Evolutionary conservation across 495 filamentous ascomycete species (phyloP), one percentile per base, ranked within the genome.

Genomic region (Symbiotaphrina buchneri): DNA sequence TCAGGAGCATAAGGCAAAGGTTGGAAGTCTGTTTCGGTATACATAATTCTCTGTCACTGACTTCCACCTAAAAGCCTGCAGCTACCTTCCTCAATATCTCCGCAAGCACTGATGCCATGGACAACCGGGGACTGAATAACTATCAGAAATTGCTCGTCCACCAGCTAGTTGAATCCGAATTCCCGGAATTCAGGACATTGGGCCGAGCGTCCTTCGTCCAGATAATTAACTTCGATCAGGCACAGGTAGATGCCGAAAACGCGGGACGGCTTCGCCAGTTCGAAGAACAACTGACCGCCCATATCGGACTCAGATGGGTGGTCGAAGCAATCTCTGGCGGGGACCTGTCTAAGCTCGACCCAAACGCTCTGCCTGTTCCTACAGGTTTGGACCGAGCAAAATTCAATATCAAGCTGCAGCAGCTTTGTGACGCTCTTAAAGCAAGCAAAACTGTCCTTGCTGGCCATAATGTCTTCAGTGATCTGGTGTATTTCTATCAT

Each of bases 401-500:
- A 5, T 35, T 48, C 23, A 41, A 34, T 17, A 31, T 35, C 13
- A 38, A 55, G 27, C 48, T 57, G 33, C 33, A 44, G 10, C 34
- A 48, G 6, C 37, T 55, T 7, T 39, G 57, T 24, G 18, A 37
- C 3, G 41, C 37, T 4, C 44, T 77, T n/a, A 52, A 56, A 28
- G 31, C 43, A n/a, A 56, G 53, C 13, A 46, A 48, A 14, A 58
- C 60, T 8, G 50, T 74, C 0, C 39, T 85, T 5, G 62, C 85
- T 6, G 76, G 77, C 0, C 78, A 92, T 47, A 90, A 87, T 43
- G 47, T 73, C 16, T 76, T 87, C 37, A 61, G 58, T 3, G 81
- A 90, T 45, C 45, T 90, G 14, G 56, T 72, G 19, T 78, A 77
- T 42, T 53, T 90, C 35, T 76, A 72, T 43, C 44, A 53, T 17